These are phyloP conservation scores for Sonneratia caseolaris DNA, from an alignment of 345 rosid genomes.

Conservation along the genomic window DNA sequence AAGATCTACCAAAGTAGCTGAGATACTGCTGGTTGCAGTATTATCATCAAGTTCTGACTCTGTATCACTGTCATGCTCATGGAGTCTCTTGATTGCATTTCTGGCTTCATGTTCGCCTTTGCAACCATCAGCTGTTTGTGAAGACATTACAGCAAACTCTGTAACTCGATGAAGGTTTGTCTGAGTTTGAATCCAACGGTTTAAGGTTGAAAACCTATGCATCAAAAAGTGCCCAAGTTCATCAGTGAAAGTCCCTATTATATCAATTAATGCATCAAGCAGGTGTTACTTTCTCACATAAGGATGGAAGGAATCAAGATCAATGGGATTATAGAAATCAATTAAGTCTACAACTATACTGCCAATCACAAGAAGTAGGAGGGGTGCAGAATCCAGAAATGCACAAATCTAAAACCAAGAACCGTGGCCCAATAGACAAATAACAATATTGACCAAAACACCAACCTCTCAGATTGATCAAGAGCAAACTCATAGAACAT, in stretches of 20 bases:
- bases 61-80: conserved; percentile 61
- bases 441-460: conserved; percentile 4
- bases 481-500: conserved; percentile 92
- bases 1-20: conserved; percentile 33
- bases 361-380: neutral
- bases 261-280: conserved; percentile 3
- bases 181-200: conserved; percentile 98
- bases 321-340: neutral
- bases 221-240: conserved; percentile 13
- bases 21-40: conserved; percentile 26
- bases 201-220: conserved; percentile 80
- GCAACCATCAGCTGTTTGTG: conserved; percentile 36
- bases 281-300: neutral
- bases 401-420: neutral
- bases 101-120: conserved; percentile 47
- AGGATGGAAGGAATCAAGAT: neutral
- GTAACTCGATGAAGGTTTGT: conserved; percentile 93
- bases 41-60: conserved; percentile 69
- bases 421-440: neutral
- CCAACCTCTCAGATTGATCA: conserved; percentile 95
- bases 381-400: neutral
- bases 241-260: conserved; percentile 4
- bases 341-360: neutral
- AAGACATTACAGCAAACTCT: conserved; percentile 73
- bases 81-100: conserved; percentile 61